Evolutionary conservation across 805 yeast species (phyloP).

Genomic region (Starmerella bombi): DNA sequence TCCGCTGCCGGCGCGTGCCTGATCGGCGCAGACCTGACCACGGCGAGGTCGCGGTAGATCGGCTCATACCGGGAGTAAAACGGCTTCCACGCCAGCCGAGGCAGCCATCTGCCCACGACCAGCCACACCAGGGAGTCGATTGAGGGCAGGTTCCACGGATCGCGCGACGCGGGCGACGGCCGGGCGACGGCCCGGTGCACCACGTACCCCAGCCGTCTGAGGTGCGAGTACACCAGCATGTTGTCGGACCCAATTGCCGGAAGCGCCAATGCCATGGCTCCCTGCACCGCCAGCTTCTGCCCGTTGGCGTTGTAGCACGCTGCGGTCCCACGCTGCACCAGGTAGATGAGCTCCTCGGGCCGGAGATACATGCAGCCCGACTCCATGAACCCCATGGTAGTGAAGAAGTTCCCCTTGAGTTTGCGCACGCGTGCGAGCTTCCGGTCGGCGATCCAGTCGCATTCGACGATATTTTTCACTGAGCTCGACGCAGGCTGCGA

Average conservation of each 20-base stretch:
- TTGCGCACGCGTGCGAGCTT: constrained; percentile 31
- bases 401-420: constrained; percentile 63
- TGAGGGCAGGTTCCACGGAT: not conserved
- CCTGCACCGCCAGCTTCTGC: constrained; percentile 46
- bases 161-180: not conserved
- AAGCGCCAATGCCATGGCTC: constrained; percentile 42
- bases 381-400: constrained; percentile 55
- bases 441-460: constrained; percentile 33
- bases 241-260: constrained; percentile 11
- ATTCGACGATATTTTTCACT: constrained; percentile 40
- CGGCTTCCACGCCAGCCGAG: constrained; percentile 18
- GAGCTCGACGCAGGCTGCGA: constrained; percentile 27
- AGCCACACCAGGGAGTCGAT: constrained; percentile 3
- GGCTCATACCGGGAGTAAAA: constrained; percentile 13
- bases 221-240: constrained; percentile 49
- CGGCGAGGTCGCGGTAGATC: constrained; percentile 15
- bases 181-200: constrained; percentile 29
- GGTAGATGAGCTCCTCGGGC: constrained; percentile 59
- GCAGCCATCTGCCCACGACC: constrained; percentile 3
- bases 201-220: constrained; percentile 68
- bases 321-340: constrained; percentile 67
- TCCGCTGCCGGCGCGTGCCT: constrained; percentile 3
- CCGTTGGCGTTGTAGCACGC: constrained; percentile 31
- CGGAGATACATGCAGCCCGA: constrained; percentile 39
- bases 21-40: constrained; percentile 3